A percentile compares a stretch with the other conserved stretches of the same genome.
These are phyloP conservation scores for Vitellaria paradoxa DNA, from an alignment of 179 eudicot genomes.

Conservation along the genomic window DNA sequence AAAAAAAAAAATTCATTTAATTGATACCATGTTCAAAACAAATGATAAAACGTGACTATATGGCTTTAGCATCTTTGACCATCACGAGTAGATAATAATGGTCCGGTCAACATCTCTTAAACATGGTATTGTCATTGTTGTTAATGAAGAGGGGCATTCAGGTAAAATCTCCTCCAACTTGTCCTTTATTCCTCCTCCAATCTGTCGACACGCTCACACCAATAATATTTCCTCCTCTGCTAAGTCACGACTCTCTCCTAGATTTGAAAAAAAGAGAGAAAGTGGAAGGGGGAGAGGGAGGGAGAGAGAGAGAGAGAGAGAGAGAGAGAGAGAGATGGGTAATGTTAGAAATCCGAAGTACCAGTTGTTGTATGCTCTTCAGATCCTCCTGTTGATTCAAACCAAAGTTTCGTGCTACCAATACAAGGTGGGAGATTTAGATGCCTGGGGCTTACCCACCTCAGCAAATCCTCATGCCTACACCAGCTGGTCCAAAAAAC, in stretches of 20 bases:
- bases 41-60: too few relatives aligned
- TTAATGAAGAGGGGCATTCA: background rate
- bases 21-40: too few relatives aligned
- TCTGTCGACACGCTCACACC: background rate
- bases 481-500: slow-evolving; percentile 56
- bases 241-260: background rate
- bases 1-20: too few relatives aligned
- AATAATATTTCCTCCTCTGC: background rate
- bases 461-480: slow-evolving; percentile 53
- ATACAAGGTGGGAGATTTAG: slow-evolving; percentile 80
- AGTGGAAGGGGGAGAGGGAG: background rate
- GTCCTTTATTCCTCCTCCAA: background rate
- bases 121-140: too few relatives aligned
- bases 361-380: slow-evolving; percentile 24
- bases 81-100: background rate
- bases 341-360: slow-evolving; percentile 1
- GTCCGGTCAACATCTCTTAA: too few relatives aligned
- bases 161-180: background rate
- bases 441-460: slow-evolving; percentile 69
- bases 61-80: background rate
- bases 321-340: slow-evolving; percentile 22
- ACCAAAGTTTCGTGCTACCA: slow-evolving; percentile 35
- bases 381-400: slow-evolving; percentile 44
- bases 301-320: slow-evolving; percentile 9
- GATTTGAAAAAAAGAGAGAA: slow-evolving; percentile 9